phyloP scores from a whole-genome alignment of 129 eudicot species.

The Tanacetum coccineum region DNA sequence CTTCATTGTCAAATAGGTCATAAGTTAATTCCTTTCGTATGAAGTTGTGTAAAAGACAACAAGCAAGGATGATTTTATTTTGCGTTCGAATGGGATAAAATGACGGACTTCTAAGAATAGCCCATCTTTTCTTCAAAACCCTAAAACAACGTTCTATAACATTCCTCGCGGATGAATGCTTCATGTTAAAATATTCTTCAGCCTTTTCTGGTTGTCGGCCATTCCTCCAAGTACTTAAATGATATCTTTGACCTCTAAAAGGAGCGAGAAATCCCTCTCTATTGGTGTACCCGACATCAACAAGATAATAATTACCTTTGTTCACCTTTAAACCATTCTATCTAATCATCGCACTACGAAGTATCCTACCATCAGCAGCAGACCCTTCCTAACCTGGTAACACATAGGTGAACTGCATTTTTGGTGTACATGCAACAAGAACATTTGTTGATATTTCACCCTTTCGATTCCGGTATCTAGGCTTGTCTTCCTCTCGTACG shows the following conservation, averaged over 20 bases:
- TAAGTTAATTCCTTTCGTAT: neutral
- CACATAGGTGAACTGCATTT: too few species aligned
- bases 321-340: neutral
- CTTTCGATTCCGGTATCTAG: neutral
- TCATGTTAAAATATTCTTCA: neutral
- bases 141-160: neutral
- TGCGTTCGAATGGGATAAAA: neutral
- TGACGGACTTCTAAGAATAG: neutral
- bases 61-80: neutral
- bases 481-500: neutral
- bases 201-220: neutral
- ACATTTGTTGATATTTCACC: neutral
- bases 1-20: neutral
- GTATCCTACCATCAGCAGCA: too few species aligned
- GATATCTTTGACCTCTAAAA: too few species aligned
- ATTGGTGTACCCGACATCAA: constrained; percentile 18
- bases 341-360: neutral
- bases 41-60: neutral
- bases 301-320: constrained; percentile 14
- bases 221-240: neutral
- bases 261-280: constrained; percentile 4
- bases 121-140: neutral
- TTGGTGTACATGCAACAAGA: neutral
- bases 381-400: too few species aligned
- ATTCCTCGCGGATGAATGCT: neutral